A percentile compares a stretch with the other conserved stretches of the same genome.
Evolutionary conservation across 1,284 basidiomycete genomes (phyloP).

Genomic region (Naganishia sp.): DNA sequence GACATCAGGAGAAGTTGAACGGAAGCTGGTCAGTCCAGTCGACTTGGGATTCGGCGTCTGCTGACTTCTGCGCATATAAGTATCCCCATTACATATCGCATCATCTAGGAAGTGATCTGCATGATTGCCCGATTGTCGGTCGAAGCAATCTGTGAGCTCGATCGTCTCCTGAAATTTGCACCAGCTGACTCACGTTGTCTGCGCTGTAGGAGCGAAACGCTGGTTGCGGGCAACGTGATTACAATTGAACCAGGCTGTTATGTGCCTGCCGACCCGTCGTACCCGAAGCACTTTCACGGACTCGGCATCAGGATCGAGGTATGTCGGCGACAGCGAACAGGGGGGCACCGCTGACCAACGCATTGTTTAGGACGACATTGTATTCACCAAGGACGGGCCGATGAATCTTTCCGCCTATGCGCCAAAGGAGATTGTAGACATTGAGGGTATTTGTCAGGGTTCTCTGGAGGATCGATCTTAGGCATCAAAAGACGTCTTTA

Average conservation of each 20-base stretch:
- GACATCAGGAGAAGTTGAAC: constrained; percentile 66
- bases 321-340: constrained; percentile 29
- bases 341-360: constrained; percentile 2
- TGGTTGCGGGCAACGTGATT: constrained; percentile 80
- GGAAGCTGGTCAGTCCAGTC: constrained; percentile 67
- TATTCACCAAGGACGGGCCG: constrained; percentile 69
- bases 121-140: constrained; percentile 55
- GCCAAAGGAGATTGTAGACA: constrained; percentile 85
- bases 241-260: constrained; percentile 66
- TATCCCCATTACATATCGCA: constrained; percentile 75
- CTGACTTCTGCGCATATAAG: constrained; percentile 45
- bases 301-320: constrained; percentile 88
- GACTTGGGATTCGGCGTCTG: constrained; percentile 6
- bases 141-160: constrained; percentile 48
- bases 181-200: not conserved
- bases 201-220: constrained; percentile 47
- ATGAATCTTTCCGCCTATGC: constrained; percentile 72
- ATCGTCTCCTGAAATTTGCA: not conserved
- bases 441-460: constrained; percentile 84
- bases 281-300: constrained; percentile 83
- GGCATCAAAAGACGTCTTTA: too few relatives aligned
- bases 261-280: constrained; percentile 72
- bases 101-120: constrained; percentile 57
- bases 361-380: constrained; percentile 71
- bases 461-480: constrained; percentile 51